Base-by-base conservation (phyloP, 805 yeast species). In the Cyberlindnera saturnus region DNA sequence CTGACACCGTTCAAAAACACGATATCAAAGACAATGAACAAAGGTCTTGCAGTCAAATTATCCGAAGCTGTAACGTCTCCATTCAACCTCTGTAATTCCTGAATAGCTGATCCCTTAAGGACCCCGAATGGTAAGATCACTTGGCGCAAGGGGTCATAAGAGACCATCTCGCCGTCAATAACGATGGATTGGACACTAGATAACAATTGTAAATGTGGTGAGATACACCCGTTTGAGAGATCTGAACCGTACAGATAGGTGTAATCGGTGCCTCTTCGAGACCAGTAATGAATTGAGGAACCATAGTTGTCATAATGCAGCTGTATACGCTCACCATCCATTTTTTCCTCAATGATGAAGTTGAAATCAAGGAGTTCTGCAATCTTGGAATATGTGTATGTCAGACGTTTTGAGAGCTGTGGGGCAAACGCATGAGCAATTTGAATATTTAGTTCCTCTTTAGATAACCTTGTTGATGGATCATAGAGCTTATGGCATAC, bases 91-190 rank as follows among this genome's bases (percentile, higher is more conserved):
- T 67, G 70, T 19, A 75, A 59, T 39, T 73, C 79, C 50, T 75
- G 77, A 5, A 74, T 57, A 0, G 91, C 91, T 14, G 86, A 74
- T 5, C 83, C 71, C 57, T 86, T 85, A 26, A 93, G 73, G 1
- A 85, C 74, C 0, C 95, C 95, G 66, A 87, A 87, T 0, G 96
- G 95, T 18, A 89, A 65, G 4, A 87, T 69, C 1, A 65, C 64
- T 31, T 74, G 59, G 44, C 70, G 63, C 37, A 62, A 67, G 41
- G 77, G 76, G 61, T 90, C 96, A 73, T 79, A 89, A 0, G 95
- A 87, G 2, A 91, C 81, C 91, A 91, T 86, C 62, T 91, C 99
- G 0, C 98, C 97, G 64, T 91, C 99, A 5, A 91, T 56, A 0
- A 68, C 65, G 43, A 65, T 62, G 17, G 62, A 65, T 35, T 55